Conservation (phyloP, 139 green algal species). For the Chlamydomonas sp. region DNA sequence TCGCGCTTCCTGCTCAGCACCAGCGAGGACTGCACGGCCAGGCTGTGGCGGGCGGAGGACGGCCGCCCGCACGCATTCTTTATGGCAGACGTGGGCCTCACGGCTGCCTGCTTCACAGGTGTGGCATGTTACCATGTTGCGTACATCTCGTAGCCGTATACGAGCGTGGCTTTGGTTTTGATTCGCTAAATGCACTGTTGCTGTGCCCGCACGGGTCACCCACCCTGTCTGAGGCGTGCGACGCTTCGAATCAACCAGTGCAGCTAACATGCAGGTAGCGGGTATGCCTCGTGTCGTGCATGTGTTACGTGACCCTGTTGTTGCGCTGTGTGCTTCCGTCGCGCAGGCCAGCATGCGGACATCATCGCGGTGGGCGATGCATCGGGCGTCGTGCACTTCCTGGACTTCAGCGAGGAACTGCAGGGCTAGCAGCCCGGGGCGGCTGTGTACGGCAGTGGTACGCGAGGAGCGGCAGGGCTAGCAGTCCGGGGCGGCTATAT, state of each 20-base stretch:
- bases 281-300: background rate
- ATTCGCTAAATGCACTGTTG: too few relatives aligned
- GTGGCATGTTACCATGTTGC: background rate
- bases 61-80: constrained; percentile 61
- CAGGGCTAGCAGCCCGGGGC: background rate
- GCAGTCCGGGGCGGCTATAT: background rate
- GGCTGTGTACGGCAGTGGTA: background rate
- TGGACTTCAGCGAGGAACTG: constrained; percentile 58
- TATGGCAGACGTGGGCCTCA: constrained; percentile 58
- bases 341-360: constrained; percentile 29
- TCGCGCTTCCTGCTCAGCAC: constrained; percentile 38
- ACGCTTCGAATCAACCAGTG: background rate
- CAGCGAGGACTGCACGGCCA: constrained; percentile 56
- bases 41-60: constrained; percentile 46
- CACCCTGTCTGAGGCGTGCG: too few relatives aligned
- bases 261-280: background rate
- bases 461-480: background rate
- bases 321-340: background rate
- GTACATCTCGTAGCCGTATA: background rate
- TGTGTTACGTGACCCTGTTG: background rate
- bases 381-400: constrained; percentile 74
- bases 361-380: constrained; percentile 68
- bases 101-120: constrained; percentile 29
- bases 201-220: too few relatives aligned
- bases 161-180: too few relatives aligned